Percentiles rank a stretch among this genome's conserved stretches.
Conservation (phyloP, 163 green algal species). For the Chloromonas sp. region DNA sequence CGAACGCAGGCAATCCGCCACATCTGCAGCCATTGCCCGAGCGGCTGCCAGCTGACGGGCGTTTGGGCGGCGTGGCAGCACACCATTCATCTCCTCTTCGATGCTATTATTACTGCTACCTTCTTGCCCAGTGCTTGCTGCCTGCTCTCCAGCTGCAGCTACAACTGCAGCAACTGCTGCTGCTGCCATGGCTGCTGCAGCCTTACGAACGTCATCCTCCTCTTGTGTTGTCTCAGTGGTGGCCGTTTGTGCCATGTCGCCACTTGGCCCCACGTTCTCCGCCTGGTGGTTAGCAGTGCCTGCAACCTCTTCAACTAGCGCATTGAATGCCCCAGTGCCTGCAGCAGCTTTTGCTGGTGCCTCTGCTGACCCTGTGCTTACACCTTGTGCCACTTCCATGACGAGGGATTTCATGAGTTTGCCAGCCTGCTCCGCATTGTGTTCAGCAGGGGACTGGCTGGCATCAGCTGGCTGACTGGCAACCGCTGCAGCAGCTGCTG, state of each 20-base stretch:
- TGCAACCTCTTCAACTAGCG: no score
- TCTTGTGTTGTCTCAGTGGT: no score
- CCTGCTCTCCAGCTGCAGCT: not conserved
- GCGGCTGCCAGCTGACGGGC: conserved; percentile 11
- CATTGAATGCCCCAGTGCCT: not conserved
- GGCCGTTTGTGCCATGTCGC: no score
- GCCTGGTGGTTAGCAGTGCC: no score
- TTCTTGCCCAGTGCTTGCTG: not conserved
- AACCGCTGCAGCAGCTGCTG: not conserved
- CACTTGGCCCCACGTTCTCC: no score
- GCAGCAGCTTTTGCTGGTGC: not conserved
- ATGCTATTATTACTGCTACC: no score
- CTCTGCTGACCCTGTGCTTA: conserved; percentile 5
- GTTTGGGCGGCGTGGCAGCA: conserved; percentile 5
- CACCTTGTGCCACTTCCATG: not conserved
- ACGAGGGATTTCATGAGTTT: no score
- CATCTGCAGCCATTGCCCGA: not conserved
- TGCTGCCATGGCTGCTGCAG: no score
- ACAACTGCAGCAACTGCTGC: not conserved
- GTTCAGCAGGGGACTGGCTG: no score
- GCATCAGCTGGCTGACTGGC: no score
- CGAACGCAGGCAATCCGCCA: conserved; percentile 22
- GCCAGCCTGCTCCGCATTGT: no score
- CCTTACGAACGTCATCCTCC: no score
- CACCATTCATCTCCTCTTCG: not conserved